Evolutionary conservation across 2,329 filamentous ascomycete species (phyloP), one percentile per base, ranked within the genome.

Genomic region (Colletotrichum neosansevieriae): DNA sequence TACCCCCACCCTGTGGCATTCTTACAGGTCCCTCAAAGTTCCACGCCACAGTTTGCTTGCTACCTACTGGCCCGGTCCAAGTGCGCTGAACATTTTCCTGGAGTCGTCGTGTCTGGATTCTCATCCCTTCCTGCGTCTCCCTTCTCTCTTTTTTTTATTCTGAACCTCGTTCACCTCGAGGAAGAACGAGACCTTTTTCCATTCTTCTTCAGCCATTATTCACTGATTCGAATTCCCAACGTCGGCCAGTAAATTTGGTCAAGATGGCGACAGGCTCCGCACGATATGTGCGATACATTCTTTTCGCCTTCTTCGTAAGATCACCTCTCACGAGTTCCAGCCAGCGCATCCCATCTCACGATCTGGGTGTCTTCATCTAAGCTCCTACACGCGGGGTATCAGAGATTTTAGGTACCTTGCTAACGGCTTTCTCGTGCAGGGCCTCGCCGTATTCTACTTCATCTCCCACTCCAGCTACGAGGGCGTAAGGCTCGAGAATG

Each of bases 221-320:
- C 24, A 29, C 13, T 29, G 21, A 45, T 7, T 50, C 13, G 13
- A 40, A 17, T 34, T 56, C 56, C 40, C 42, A 66, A 63, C 51
- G 19, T 58, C 53, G 63, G 34, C 62, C 49, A 49, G 36, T 44
- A 63, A 62, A 50, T 62, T 50, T 63, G 69, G 72, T 73, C 76
- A 82, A 73, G 76, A 88, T 86, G 85, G 90, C 90, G 81, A 87
- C 89, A 69, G 90, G 90, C 78, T 90, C 88, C 73, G 89, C 91
- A 80, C 90, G 92, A 81, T 93, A 94, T 76, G 82, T 90, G 85
- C 88, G 89, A 85, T 91, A 90, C 81, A 86, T 97, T 78, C 86
- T 96, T 77, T 89, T 97, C 76, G 92, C 94, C 68, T 87, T 94
- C 76, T 91, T 97, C 77, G 94, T 97, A 87, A 77, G 91, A 85